Conservation (phyloP, 2,329 filamentous ascomycete species). For the Seiridium unicorne region DNA sequence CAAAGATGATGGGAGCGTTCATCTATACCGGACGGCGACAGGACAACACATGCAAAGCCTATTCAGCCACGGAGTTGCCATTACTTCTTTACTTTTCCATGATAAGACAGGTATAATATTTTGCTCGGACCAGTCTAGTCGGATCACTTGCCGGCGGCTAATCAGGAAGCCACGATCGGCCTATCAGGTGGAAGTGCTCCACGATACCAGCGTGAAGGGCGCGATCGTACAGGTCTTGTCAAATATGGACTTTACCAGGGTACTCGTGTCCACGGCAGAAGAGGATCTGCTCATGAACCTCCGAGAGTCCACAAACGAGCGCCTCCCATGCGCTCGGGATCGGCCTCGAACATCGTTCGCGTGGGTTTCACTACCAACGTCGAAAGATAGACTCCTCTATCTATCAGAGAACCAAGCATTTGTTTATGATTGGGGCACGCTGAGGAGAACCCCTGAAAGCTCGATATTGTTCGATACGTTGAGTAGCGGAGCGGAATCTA, state of each 20-base stretch:
- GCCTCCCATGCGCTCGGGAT: neutral
- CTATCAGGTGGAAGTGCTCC: neutral
- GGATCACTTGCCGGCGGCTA: neutral
- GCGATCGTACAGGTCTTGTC: neutral
- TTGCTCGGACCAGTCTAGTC: neutral
- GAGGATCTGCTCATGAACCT: neutral
- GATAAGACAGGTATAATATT: neutral
- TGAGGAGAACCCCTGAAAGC: neutral
- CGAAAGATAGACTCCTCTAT: neutral
- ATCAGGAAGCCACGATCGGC: neutral
- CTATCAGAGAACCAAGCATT: neutral
- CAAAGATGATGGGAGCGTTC: neutral
- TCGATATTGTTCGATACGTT: neutral
- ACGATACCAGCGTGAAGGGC: neutral
- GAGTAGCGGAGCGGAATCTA: neutral
- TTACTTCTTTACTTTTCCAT: neutral
- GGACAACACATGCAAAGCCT: neutral
- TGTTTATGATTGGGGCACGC: neutral
- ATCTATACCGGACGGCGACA: neutral
- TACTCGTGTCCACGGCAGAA: neutral
- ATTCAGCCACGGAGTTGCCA: neutral
- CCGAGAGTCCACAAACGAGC: neutral
- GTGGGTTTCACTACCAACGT: neutral
- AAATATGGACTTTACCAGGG: neutral
- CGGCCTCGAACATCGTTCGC: neutral